Conservation (phyloP, 768 basidiomycete species). For the Pisolithus orientalis region DNA sequence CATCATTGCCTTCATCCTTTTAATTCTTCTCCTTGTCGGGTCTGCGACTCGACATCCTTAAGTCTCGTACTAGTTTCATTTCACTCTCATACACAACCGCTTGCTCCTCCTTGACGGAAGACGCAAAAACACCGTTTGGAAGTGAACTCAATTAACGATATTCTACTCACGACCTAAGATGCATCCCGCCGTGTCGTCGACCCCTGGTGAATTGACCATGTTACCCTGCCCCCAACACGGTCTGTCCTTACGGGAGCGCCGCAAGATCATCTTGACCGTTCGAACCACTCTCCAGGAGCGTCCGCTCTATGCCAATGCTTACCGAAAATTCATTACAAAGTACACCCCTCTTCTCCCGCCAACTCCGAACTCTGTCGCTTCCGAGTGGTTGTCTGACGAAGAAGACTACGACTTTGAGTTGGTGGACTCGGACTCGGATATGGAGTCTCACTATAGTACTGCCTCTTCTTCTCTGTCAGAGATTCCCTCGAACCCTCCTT, state of each 20-base stretch:
- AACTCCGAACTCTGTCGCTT: background rate
- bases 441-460: background rate
- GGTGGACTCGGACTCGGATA: background rate
- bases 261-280: conserved; percentile 3
- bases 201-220: background rate
- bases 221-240: background rate
- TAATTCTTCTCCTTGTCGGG: too few species aligned
- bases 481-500: background rate
- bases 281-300: conserved; percentile 3
- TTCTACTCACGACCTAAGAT: too few species aligned
- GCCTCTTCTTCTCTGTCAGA: background rate
- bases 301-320: background rate
- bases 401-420: background rate
- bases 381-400: background rate
- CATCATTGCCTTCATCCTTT: too few species aligned
- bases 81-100: too few species aligned
- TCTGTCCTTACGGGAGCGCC: background rate
- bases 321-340: background rate
- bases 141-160: too few species aligned
- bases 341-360: background rate
- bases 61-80: too few species aligned
- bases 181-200: background rate
- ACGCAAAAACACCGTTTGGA: too few species aligned
- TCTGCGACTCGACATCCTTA: too few species aligned
- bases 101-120: too few species aligned